Base-by-base conservation (phyloP, 441 rosid species). In the Gossypium gossypioides region DNA sequence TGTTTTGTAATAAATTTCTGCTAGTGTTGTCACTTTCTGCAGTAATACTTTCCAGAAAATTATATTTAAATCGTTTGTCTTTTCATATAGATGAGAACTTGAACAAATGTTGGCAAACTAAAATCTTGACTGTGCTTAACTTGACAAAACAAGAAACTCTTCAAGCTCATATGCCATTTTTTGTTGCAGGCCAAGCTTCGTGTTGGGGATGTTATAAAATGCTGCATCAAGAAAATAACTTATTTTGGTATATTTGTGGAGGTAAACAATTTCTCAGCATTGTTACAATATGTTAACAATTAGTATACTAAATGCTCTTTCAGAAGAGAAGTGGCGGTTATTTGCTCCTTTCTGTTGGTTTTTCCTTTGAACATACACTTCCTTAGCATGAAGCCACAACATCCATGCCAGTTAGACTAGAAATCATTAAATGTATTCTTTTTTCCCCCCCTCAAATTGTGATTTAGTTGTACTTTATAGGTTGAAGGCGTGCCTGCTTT, bases 211-310 rank as follows among this genome's bases (percentile, higher is more conserved):
- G 84, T 92, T 72, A 93, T 92, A 76, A 89, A 92, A 78, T 87
- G 94, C 73, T 79, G 86, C 81, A 84, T 91, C 80, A 86, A 78
- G 81, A 90, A 88, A 76, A 90, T 92, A 32, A 84, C 90, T 64
- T 89, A 94, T 75, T 91, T 88, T 63, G 96, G 94, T 72, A 84
- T 92, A 50, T 90, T 91, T 81, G 95, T 91, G 27, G 96, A 94
- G 93, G 96, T 91, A 83, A 80, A 72, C 15, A n/a, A 56, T 44
- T 19, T 27, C 27, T 22, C 18, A 15, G 18, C 13, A 44, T 9
- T 64, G 9, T 58, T 51, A 32, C 29, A 10, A 1, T 64, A 3
- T 58, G 46, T 40, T 1, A 4, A 13, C 40, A 75, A 61, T 22
- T n/a, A n/a, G 44, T 4, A 61, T 12, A 24, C 0, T 15, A 7